phyloP scores from a whole-genome alignment of 1,284 basidiomycete genomes.

The Trichosporon sp. region DNA sequence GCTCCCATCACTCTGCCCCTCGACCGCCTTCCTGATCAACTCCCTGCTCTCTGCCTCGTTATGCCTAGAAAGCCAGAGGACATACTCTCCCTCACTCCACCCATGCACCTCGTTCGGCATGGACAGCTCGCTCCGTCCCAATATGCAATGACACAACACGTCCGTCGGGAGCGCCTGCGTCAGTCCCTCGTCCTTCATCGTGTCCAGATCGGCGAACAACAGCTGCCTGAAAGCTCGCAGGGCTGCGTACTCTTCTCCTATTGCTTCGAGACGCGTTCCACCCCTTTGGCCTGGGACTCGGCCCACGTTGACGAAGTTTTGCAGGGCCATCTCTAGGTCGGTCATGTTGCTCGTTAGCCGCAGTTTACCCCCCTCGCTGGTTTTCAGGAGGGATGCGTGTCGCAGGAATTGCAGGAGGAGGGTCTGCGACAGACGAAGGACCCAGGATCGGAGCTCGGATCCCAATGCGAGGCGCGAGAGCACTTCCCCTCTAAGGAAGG shows the following conservation, averaged over 20 bases:
- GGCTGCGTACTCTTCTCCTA: constrained; percentile 72
- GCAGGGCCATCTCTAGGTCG: constrained; percentile 83
- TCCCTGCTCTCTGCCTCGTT: constrained; percentile 31
- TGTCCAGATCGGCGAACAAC: constrained; percentile 72
- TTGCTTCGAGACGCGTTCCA: constrained; percentile 60
- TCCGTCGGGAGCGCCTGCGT: constrained; percentile 69
- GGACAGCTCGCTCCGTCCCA: constrained; percentile 77
- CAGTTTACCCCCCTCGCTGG: constrained; percentile 82
- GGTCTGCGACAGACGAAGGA: not conserved
- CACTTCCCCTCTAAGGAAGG: constrained; percentile 69
- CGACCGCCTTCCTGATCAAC: constrained; percentile 39
- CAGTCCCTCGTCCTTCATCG: constrained; percentile 59
- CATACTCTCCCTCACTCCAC: constrained; percentile 86
- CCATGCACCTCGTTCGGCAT: constrained; percentile 80
- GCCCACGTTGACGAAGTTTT: constrained; percentile 60
- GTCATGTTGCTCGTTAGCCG: constrained; percentile 93
- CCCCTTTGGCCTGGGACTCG: constrained; percentile 55
- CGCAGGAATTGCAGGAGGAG: constrained; percentile 57
- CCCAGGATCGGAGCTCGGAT: constrained; percentile 58
- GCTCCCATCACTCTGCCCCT: constrained; percentile 29
- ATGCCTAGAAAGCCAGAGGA: constrained; percentile 45
- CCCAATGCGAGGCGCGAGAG: constrained; percentile 64
- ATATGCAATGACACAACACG: constrained; percentile 81
- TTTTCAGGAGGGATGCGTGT: constrained; percentile 77
- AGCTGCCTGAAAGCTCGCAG: constrained; percentile 71